Evolutionary conservation across 2,329 filamentous ascomycete genomes (phyloP), one percentile per base, ranked within the genome.

Genomic region (Diaporthe vaccinii): DNA sequence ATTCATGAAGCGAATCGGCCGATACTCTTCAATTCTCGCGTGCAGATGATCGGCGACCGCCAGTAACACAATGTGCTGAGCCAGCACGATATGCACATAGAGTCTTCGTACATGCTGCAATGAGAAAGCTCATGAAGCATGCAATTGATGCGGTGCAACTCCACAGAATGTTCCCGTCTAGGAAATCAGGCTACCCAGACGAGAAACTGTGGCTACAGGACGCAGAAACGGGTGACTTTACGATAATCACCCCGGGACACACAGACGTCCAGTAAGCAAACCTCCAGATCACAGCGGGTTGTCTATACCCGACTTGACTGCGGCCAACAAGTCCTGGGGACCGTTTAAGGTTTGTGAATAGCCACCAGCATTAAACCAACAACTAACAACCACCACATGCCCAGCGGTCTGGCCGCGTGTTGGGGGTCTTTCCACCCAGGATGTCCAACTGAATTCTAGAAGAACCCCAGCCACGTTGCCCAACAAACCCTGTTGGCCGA

Each of bases 81-180:
- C 8, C 49, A 12, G 31, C n/a, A 39, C 22, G 31, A 28, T n/a
- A 25, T 31, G 12, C 22, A 39, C n/a, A 46, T 28, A 68, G 46
- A 53, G 22, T 51, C 46, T 68, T 10, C 25, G 14, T 41, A 20
- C 65, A 2, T 55, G 34, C 20, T 22, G 34, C 49, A 20, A 55
- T 49, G 7, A 8, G n/a, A 28, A 8, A 31, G 20, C 31, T 36
- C 44, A 67, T 17, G 22, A 39, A n/a, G 62, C 31, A 12, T 68
- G 28, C 6, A 41, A 41, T 28, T 36, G 14, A 46, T 39, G 65
- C 34, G 20, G 62, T 68, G 46, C 62, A 51, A 68, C 65, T 39
- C 46, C 22, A 68, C 34, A 53, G 14, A 68, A 53, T 39, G 31
- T 68, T 68, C 65, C 65, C n/a, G 39, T 14, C 14, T 39, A n/a